phyloP scores from a whole-genome alignment of 2,329 filamentous ascomycete species.

The Monilinia laxa region DNA sequence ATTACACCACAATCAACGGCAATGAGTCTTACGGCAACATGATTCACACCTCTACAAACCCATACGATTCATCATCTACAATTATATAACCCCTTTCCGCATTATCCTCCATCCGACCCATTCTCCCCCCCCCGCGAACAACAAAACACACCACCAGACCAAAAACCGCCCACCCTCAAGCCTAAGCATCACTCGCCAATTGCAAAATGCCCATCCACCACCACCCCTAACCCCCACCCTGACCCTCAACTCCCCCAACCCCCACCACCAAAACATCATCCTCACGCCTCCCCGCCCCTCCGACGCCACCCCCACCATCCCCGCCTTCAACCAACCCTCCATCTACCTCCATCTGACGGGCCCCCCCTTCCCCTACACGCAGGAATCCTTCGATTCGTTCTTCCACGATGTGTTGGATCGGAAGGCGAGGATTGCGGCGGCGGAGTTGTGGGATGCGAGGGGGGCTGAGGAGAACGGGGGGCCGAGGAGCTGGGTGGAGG shows the following conservation, averaged over 20 bases:
- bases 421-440: not conserved
- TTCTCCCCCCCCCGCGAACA: too few relatives aligned
- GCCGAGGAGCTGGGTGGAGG: constrained; percentile 2
- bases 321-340: not conserved
- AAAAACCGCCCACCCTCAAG: too few relatives aligned
- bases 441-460: constrained; percentile 5
- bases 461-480: not conserved
- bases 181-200: not conserved
- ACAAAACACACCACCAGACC: too few relatives aligned
- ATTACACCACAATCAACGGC: not conserved
- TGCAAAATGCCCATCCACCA: constrained; percentile 3
- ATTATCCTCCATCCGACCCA: too few relatives aligned
- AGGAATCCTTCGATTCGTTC: constrained; percentile 6
- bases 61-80: not conserved
- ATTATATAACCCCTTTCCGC: too few relatives aligned
- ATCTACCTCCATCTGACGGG: constrained; percentile 5
- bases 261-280: constrained; percentile 13
- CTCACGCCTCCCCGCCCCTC: constrained; percentile 6
- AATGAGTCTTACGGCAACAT: not conserved
- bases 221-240: not conserved
- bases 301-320: not conserved
- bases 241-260: not conserved
- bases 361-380: constrained; percentile 10
- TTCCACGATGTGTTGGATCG: not conserved
- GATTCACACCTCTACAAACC: not conserved